phyloP scores from a whole-genome alignment of 352 stramenopile species.

The Globisporangium emineosum region DNA sequence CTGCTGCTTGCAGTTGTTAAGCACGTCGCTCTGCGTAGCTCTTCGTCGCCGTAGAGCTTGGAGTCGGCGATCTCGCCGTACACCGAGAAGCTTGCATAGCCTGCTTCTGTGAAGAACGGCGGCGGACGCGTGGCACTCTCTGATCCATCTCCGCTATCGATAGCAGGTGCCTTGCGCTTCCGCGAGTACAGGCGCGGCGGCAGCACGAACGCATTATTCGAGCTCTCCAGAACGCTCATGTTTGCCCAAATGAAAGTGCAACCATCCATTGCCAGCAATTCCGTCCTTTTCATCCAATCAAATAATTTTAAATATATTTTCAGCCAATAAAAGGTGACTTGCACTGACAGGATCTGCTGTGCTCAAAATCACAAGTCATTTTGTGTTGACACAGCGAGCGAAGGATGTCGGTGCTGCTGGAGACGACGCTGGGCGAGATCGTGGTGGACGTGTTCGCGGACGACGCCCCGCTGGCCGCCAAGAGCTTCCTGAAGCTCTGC shows the following conservation, averaged over 20 bases:
- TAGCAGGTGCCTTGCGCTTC: constrained; percentile 32
- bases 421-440: constrained; percentile 89
- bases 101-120: constrained; percentile 35
- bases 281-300: constrained; percentile 19
- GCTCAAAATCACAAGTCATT: too few species aligned
- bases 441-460: constrained; percentile 91
- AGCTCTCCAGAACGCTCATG: constrained; percentile 13
- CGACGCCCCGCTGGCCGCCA: constrained; percentile 71
- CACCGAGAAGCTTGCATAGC: constrained; percentile 37
- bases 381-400: too few species aligned
- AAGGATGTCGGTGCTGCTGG: constrained; percentile 91
- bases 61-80: constrained; percentile 24
- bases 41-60: constrained; percentile 25
- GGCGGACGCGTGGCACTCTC: background rate
- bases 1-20: constrained; percentile 14
- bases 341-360: background rate
- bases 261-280: background rate
- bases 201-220: constrained; percentile 40
- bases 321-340: background rate
- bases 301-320: background rate
- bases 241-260: background rate
- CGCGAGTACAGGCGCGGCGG: constrained; percentile 40
- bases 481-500: constrained; percentile 96
- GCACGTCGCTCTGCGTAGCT: constrained; percentile 23
- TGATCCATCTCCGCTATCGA: background rate